phyloP scores from a whole-genome alignment of 164 flowering plant genomes.

The Nelumbo lutea region DNA sequence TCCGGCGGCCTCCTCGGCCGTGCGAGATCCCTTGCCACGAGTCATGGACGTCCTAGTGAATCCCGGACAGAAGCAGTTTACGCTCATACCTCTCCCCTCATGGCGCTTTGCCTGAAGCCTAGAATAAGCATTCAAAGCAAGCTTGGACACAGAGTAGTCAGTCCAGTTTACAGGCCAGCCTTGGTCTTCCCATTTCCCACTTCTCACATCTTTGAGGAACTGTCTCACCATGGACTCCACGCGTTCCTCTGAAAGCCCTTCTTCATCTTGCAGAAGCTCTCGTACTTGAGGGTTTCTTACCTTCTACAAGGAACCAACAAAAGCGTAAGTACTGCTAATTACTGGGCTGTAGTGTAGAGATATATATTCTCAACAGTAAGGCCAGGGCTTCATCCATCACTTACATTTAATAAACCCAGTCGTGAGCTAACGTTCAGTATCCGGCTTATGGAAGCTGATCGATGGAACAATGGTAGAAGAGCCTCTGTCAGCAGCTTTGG shows the following conservation, averaged over 20 bases:
- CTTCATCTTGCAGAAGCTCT: slow-evolving; percentile 43
- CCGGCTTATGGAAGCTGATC: slow-evolving; percentile 36
- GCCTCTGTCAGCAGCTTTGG: slow-evolving; percentile 60
- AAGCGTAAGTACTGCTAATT: background rate
- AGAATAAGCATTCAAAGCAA: slow-evolving; percentile 75
- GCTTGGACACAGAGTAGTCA: slow-evolving; percentile 83
- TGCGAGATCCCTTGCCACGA: slow-evolving; percentile 48
- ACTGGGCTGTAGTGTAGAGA: background rate
- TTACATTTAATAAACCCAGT: slow-evolving; percentile 64
- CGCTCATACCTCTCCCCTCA: slow-evolving; percentile 36
- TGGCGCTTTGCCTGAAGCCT: slow-evolving; percentile 45
- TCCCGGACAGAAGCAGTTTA: slow-evolving; percentile 86
- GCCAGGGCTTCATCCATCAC: slow-evolving; percentile 4
- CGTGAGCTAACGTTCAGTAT: slow-evolving; percentile 79
- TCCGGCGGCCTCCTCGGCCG: slow-evolving; percentile 55
- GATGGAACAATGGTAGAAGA: slow-evolving; percentile 61
- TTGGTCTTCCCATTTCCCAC: slow-evolving; percentile 51
- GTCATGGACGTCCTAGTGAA: slow-evolving; percentile 90
- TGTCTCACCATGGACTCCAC: slow-evolving; percentile 34
- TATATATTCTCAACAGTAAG: background rate
- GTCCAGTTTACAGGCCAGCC: slow-evolving; percentile 94
- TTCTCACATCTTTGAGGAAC: slow-evolving; percentile 55
- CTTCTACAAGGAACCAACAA: slow-evolving; percentile 39
- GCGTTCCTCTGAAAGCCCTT: slow-evolving; percentile 40
- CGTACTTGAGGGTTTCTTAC: slow-evolving; percentile 43